phyloP scores from a whole-genome alignment of 352 stramenopile species.

The Phytophthora macrochlamydospora region DNA sequence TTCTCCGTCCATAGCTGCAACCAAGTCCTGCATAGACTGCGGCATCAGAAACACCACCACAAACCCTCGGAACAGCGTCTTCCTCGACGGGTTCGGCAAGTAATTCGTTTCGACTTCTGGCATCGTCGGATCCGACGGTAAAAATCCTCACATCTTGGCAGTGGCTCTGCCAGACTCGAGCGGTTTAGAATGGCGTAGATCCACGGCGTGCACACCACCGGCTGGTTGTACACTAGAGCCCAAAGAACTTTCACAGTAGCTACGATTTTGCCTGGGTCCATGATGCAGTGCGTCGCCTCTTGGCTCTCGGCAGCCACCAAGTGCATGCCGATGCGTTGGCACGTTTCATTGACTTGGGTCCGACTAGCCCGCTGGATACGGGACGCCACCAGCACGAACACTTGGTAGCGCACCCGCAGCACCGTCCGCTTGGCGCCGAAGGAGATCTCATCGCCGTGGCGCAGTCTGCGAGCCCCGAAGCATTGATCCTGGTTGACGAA shows the following conservation, averaged over 20 bases:
- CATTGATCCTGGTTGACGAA: constrained; percentile 86
- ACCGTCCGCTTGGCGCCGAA: constrained; percentile 87
- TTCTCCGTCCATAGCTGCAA: constrained; percentile 75
- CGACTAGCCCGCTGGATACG: constrained; percentile 69
- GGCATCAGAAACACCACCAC: constrained; percentile 75
- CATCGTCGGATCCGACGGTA: constrained; percentile 63
- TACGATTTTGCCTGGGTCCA: constrained; percentile 81
- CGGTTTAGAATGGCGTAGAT: constrained; percentile 79
- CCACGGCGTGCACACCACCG: constrained; percentile 82
- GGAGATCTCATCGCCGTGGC: constrained; percentile 77
- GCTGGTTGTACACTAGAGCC: constrained; percentile 86
- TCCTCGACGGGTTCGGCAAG: constrained; percentile 74
- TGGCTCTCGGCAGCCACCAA: constrained; percentile 58
- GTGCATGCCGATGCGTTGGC: constrained; percentile 84
- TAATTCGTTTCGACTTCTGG: constrained; percentile 69
- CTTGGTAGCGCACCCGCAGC: constrained; percentile 80
- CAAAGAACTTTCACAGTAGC: constrained; percentile 88
- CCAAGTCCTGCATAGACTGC: constrained; percentile 80
- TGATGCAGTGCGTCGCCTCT: constrained; percentile 85
- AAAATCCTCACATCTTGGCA: constrained; percentile 81
- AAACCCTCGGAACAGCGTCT: constrained; percentile 75
- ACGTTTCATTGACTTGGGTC: constrained; percentile 70
- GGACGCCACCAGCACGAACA: constrained; percentile 82
- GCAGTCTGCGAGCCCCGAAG: constrained; percentile 48
- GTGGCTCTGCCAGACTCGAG: constrained; percentile 70